Evolutionary conservation across 768 basidiomycete genomes (phyloP).

Genomic region (Cyathus striatus): DNA sequence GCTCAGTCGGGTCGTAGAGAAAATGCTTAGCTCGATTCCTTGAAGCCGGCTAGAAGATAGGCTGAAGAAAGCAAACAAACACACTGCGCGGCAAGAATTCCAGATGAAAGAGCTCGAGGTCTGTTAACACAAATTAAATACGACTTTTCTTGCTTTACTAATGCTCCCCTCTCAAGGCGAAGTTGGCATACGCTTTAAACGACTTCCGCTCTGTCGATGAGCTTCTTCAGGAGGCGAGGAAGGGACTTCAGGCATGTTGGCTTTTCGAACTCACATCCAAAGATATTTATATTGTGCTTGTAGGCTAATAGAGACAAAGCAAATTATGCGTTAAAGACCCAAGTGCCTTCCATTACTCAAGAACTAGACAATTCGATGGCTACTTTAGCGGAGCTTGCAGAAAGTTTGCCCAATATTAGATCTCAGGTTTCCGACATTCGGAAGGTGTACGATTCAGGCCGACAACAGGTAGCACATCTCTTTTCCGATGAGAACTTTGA

Average conservation of each 20-base stretch:
- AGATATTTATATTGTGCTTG: not conserved
- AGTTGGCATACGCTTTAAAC: conserved; percentile 63
- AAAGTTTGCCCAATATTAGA: conserved; percentile 57
- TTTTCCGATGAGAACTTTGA: conserved; percentile 2
- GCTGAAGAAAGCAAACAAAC: conserved; percentile 40
- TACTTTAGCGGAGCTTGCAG: conserved; percentile 51
- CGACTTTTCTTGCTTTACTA: not conserved
- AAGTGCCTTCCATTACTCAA: conserved; percentile 57
- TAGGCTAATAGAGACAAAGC: conserved; percentile 59
- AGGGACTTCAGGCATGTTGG: conserved; percentile 51
- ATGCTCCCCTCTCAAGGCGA: conserved; percentile 34
- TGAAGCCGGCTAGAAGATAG: conserved; percentile 41
- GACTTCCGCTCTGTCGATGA: conserved; percentile 74
- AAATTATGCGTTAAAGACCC: conserved; percentile 48
- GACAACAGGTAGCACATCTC: conserved; percentile 44
- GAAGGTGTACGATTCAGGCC: conserved; percentile 66
- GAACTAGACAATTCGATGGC: conserved; percentile 59
- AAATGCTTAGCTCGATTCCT: too few species aligned
- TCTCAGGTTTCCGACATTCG: conserved; percentile 58
- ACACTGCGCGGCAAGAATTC: conserved; percentile 43
- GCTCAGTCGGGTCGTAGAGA: too few species aligned
- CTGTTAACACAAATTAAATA: conserved; percentile 5
- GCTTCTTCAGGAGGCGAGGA: conserved; percentile 59
- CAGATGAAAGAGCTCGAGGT: conserved; percentile 64
- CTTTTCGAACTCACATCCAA: not conserved